Conservation (phyloP, 176 grass and related monocot genomes). For the Otatea glauca region DNA sequence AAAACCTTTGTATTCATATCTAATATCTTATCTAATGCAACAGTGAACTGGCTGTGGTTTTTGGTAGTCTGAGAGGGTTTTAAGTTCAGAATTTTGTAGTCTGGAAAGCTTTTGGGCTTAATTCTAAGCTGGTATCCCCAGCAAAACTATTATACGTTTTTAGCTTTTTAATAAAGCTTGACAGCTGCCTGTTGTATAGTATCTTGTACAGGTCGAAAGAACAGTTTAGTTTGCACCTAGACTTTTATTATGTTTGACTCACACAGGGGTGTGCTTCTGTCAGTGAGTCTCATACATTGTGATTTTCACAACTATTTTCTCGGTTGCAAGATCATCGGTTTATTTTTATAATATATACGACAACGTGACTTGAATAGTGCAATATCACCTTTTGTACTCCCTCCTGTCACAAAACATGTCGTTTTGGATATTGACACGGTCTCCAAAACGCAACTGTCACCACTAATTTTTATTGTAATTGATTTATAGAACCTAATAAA, state of each 20-base stretch:
- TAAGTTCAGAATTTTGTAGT: neutral
- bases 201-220: neutral
- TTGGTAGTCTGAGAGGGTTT: neutral
- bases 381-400: neutral
- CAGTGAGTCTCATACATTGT: neutral
- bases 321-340: neutral
- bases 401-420: no score
- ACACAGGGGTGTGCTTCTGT: neutral
- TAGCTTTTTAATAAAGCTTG: neutral
- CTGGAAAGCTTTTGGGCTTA: neutral
- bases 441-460: no score
- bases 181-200: neutral
- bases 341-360: conserved; percentile 2
- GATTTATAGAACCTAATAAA: no score
- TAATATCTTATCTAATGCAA: neutral
- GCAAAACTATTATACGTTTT: neutral
- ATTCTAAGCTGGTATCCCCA: neutral
- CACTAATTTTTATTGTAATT: no score
- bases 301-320: conserved; percentile 14
- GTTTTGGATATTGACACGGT: no score
- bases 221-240: neutral
- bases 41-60: neutral
- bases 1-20: neutral
- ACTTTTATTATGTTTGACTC: neutral
- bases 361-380: neutral